Evolutionary conservation across 176 grass and related monocot genomes (phyloP).

Genomic region (Lolium perenne): DNA sequence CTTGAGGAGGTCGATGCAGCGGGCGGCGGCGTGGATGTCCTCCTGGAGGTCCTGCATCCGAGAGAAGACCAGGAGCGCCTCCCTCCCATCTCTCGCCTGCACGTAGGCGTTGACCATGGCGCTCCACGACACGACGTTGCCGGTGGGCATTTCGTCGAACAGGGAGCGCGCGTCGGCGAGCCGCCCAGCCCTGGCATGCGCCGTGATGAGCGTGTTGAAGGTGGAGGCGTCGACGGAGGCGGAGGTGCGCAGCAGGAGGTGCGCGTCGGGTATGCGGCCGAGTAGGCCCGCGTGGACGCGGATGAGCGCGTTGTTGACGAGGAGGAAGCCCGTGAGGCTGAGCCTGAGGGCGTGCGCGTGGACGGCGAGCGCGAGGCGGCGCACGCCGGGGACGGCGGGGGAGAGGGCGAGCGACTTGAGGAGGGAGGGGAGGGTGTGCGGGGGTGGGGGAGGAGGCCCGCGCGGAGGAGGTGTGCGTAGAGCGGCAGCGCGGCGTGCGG

Average conservation of each 20-base stretch:
- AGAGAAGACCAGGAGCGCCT: constrained; percentile 42
- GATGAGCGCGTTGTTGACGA: constrained; percentile 64
- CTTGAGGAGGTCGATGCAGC: no score
- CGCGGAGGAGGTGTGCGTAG: constrained; percentile 52
- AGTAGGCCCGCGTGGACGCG: constrained; percentile 48
- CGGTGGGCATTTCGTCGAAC: constrained; percentile 62
- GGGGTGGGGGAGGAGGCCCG: constrained; percentile 47
- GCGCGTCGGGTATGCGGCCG: constrained; percentile 35
- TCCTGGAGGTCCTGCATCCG: constrained; percentile 50
- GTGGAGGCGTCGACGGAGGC: constrained; percentile 30
- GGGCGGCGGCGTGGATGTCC: no score
- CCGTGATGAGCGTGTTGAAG: constrained; percentile 63
- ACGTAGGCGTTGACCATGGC: constrained; percentile 60
- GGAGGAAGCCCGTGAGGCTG: constrained; percentile 47
- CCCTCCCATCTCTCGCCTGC: constrained; percentile 53
- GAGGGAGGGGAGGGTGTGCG: constrained; percentile 53
- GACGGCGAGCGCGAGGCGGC: constrained; percentile 42
- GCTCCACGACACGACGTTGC: constrained; percentile 58
- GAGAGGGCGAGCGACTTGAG: constrained; percentile 43
- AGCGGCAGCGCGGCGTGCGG: constrained; percentile 44
- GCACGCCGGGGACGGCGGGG: constrained; percentile 2
- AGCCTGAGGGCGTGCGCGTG: constrained; percentile 57
- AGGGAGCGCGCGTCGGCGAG: constrained; percentile 8
- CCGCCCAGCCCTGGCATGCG: constrained; percentile 23
- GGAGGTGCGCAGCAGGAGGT: constrained; percentile 42